Base-by-base conservation (phyloP, 177 flowering plant genomes). In the Vitis hybrid region DNA sequence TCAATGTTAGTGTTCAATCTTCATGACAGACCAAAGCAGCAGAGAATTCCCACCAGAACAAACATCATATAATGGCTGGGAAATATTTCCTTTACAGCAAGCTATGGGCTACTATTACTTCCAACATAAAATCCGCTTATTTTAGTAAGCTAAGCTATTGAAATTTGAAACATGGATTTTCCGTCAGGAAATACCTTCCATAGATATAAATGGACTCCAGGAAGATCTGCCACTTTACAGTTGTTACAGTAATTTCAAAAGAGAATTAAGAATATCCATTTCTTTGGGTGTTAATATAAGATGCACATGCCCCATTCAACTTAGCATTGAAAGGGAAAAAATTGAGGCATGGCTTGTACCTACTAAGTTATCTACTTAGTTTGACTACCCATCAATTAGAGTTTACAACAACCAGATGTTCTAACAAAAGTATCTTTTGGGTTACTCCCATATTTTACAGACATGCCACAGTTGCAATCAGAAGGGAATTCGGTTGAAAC, bases 401-500 rank as follows among this genome's bases (percentile, higher is more conserved):
- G 75, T 31, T 75, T 64, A 81, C 75, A 77, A 72, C 67, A 68
- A 68, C 70, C 18, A 70, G 74, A 76, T 72, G 77, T 84, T 63
- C 70, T 79, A 62, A 75, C 73, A 70, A 69, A 63, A 67, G 59
- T 31, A 67, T 75, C 78, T 50, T 67, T 66, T 19, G 73, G 76
- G 68, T 64, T 78, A 60, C 79, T 76, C 71, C 78, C 85, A 68
- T 80, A 75, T 64, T 74, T 80, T 76, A 78, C 84, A 84, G 53
- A 61, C 57, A 52, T 55, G 18, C 62, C 26, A 39, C 65, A 52
- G 51, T 62, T 66, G 22, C 71, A 19, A 56, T 64, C 55, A 3
- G 59, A 51, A 20, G 76, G 51, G 15, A 69, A 68, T 51, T 70
- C 80, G n/a, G 55, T 65, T 20, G 73, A 65, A 60, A 71, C 60